phyloP scores from a whole-genome alignment of 768 basidiomycete genomes.

The Mycena alexandri region DNA sequence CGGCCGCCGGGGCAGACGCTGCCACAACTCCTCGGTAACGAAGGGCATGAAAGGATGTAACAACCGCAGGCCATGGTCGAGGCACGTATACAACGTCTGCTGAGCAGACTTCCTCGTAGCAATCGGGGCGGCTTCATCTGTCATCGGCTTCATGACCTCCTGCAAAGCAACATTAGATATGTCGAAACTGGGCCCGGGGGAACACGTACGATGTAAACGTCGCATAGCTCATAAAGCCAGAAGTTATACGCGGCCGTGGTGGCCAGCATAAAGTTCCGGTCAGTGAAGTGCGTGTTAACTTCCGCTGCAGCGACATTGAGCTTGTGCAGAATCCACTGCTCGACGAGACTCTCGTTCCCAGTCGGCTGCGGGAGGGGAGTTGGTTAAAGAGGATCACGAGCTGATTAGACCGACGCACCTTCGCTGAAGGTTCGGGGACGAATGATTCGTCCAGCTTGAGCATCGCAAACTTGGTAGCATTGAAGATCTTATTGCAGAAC shows the following conservation, averaged over 20 bases:
- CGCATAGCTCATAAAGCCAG: constrained; percentile 99
- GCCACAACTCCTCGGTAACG: constrained; percentile 99
- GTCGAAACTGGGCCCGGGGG: constrained; percentile 6
- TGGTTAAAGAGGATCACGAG: constrained; percentile 25
- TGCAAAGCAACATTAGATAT: constrained; percentile 46
- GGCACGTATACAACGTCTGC: constrained; percentile 94
- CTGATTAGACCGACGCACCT: constrained; percentile 59
- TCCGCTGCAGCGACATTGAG: constrained; percentile 85
- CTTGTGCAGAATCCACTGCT: constrained; percentile 96
- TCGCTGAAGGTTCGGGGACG: constrained; percentile 75
- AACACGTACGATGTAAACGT: constrained; percentile 91
- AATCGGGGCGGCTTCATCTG: constrained; percentile 78
- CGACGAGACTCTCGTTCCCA: constrained; percentile 91
- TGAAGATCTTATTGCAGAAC: constrained; percentile 99
- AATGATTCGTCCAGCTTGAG: constrained; percentile 91
- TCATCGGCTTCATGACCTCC: constrained; percentile 99
- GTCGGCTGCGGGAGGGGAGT: constrained; percentile 68
- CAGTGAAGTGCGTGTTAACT: constrained; percentile 79
- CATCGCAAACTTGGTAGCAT: constrained; percentile 99
- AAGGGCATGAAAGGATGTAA: constrained; percentile 99
- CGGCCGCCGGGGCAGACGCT: constrained; percentile 88
- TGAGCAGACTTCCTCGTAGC: constrained; percentile 85
- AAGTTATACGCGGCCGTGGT: constrained; percentile 90
- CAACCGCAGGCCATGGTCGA: constrained; percentile 90
- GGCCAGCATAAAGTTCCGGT: constrained; percentile 94